Conservation (phyloP, 1,284 basidiomycete species). For the Microbotryomycetes sp. region DNA sequence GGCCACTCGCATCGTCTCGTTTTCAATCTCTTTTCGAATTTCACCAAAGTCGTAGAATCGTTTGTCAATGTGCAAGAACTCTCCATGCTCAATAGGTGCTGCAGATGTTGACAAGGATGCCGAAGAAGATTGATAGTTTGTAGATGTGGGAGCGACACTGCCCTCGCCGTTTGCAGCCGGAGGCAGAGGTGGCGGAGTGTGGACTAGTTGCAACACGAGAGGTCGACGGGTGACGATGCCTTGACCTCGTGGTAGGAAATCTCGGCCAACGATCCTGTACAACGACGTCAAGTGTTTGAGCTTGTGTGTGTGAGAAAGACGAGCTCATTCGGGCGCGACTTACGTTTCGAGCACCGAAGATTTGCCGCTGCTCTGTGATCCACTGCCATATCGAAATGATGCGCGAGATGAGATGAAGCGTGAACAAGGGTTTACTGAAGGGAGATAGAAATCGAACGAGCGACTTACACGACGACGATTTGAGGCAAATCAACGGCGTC, state of each 20-base stretch:
- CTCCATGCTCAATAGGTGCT: conserved; percentile 63
- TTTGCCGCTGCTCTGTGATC: conserved; percentile 52
- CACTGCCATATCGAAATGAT: conserved; percentile 42
- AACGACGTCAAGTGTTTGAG: background rate
- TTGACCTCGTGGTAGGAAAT: conserved; percentile 80
- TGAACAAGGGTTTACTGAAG: background rate
- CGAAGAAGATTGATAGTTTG: conserved; percentile 5
- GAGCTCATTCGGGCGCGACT: conserved; percentile 48
- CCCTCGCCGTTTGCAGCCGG: conserved; percentile 15
- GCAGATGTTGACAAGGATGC: conserved; percentile 2
- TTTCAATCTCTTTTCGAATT: conserved; percentile 92
- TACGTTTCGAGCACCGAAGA: conserved; percentile 52
- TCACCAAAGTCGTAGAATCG: conserved; percentile 92
- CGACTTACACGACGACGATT: conserved; percentile 44
- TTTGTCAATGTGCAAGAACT: conserved; percentile 94
- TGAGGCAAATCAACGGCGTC: conserved; percentile 52
- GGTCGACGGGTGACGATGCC: conserved; percentile 95
- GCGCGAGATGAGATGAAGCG: background rate
- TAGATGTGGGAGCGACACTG: conserved; percentile 42
- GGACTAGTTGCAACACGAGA: conserved; percentile 89
- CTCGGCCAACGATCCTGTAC: conserved; percentile 87
- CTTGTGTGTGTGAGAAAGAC: conserved; percentile 63
- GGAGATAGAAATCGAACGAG: background rate
- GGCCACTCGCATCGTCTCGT: conserved; percentile 94
- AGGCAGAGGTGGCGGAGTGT: conserved; percentile 51